Evolutionary conservation across 208 protist genomes (phyloP).

Genomic region (Trypanosoma scelopori): DNA sequence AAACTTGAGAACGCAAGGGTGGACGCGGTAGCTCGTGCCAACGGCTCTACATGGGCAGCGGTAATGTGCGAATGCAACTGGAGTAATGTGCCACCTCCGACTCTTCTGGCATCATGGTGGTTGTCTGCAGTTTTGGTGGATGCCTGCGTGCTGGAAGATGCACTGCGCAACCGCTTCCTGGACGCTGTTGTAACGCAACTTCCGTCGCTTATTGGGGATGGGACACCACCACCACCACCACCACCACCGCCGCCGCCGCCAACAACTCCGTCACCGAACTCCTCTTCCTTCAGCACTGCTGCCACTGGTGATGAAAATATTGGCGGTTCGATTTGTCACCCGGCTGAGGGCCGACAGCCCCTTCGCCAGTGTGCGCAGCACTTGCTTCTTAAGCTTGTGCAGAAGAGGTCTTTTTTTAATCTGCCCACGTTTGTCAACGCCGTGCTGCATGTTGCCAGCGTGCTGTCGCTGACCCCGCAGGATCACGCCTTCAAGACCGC

Average conservation of each 20-base stretch:
- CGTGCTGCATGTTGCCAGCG: slow-evolving; percentile 55
- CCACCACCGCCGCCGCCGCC: background rate
- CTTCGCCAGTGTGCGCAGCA: slow-evolving; percentile 27
- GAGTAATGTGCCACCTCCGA: slow-evolving; percentile 26
- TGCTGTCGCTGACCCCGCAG: slow-evolving; percentile 38
- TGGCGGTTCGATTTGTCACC: background rate
- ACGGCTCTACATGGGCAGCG: slow-evolving; percentile 49
- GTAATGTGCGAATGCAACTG: slow-evolving; percentile 49
- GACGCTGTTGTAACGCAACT: slow-evolving; percentile 52
- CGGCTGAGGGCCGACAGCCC: background rate
- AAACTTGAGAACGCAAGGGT: slow-evolving; percentile 37
- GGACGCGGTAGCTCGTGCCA: slow-evolving; percentile 43
- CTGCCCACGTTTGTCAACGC: slow-evolving; percentile 23
- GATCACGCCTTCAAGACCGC: slow-evolving; percentile 34
- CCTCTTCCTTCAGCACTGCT: background rate
- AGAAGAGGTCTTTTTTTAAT: slow-evolving; percentile 45
- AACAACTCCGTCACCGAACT: background rate
- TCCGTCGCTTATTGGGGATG: slow-evolving; percentile 21
- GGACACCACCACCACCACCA: background rate
- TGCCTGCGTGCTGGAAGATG: slow-evolving; percentile 37
- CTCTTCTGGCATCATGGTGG: slow-evolving; percentile 57
- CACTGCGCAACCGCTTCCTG: slow-evolving; percentile 37
- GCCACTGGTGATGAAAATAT: background rate
- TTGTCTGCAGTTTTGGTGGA: slow-evolving; percentile 50
- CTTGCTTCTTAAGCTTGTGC: slow-evolving; percentile 48